Evolutionary conservation across 2,329 filamentous ascomycete genomes (phyloP), one percentile per base, ranked within the genome.

Genomic region (Pezicula rhizophila): DNA sequence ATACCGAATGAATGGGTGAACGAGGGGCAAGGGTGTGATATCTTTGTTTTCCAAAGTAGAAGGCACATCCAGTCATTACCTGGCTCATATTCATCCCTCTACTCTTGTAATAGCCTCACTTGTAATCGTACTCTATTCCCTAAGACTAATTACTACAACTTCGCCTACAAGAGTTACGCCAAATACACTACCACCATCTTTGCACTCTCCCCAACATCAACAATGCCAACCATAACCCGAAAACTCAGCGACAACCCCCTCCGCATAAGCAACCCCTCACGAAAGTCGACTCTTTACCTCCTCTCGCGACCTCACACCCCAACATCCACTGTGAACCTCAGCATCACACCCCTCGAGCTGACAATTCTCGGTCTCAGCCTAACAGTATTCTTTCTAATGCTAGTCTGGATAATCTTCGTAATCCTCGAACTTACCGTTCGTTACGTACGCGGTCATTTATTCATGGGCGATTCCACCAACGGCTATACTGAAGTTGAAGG

Each of bases 291-390:
- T 28, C 23, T n/a, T 10, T 18, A 28, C 17, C 18, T 31, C 40
- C 26, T 8, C 47, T 42, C 45, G 12, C 17, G 5, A 15, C 34
- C 15, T 18, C 17, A 38, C 8, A 14, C 11, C 12, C n/a, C 37
- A 31, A 42, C 25, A 18, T 33, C 38, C 38, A 14, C 39, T 38
- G 8, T 14, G 34, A 8, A 23, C 11, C 33, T 33, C 34, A 7
- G 40, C 34, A 46, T 18, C 12, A 50, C 54, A 8, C 49, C 52
- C n/a, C n/a, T 46, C 31, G 52, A 55, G 42, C 35, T 49, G 7
- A 11, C 44, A 5, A 23, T 57, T 43, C 46, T 55, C 2, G 20
- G 50, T 8, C n/a, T 48, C 25, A 33, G 39, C 4, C 37, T 52
- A 12, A 37, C 50, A 8, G 38, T 50, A 10, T 40, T 53, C 5